Evolutionary conservation across 257 asterid genomes (phyloP).

Genomic region (Scutellaria galericulata): DNA sequence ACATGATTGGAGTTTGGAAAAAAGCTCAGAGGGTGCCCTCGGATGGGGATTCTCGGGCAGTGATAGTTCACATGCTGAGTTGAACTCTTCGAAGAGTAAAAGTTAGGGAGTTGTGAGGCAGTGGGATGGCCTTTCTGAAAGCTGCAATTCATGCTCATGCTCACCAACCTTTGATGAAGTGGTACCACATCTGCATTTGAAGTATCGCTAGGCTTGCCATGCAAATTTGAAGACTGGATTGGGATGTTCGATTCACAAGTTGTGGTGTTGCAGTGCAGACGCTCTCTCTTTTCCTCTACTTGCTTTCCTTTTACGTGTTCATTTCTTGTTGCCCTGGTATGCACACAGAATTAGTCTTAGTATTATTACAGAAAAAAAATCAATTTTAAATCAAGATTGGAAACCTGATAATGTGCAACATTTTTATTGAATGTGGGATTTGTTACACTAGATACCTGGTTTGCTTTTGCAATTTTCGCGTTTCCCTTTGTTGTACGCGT

Average conservation of each 20-base stretch:
- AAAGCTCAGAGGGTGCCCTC: constrained; percentile 13
- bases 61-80: not conserved
- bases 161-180: constrained; percentile 49
- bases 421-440: not conserved
- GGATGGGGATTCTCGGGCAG: constrained; percentile 4
- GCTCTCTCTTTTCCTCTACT: constrained; percentile 21
- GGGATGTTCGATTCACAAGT: constrained; percentile 5
- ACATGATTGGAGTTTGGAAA: constrained; percentile 8
- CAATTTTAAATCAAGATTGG: not conserved
- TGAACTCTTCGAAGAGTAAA: constrained; percentile 1
- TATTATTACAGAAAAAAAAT: not conserved
- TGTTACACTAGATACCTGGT: constrained; percentile 48
- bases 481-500: constrained; percentile 61
- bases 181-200: constrained; percentile 17
- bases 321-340: constrained; percentile 39
- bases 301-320: constrained; percentile 27
- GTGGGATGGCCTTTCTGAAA: constrained; percentile 29
- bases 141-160: constrained; percentile 38
- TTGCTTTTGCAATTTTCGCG: constrained; percentile 43
- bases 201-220: not conserved
- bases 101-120: constrained; percentile 4
- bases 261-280: not conserved
- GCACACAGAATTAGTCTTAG: not conserved
- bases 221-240: constrained; percentile 24
- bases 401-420: not conserved